Percentiles rank a stretch among this genome's conserved stretches.
phyloP scores from a whole-genome alignment of 768 basidiomycete genomes.

The Tylopilus sp. region DNA sequence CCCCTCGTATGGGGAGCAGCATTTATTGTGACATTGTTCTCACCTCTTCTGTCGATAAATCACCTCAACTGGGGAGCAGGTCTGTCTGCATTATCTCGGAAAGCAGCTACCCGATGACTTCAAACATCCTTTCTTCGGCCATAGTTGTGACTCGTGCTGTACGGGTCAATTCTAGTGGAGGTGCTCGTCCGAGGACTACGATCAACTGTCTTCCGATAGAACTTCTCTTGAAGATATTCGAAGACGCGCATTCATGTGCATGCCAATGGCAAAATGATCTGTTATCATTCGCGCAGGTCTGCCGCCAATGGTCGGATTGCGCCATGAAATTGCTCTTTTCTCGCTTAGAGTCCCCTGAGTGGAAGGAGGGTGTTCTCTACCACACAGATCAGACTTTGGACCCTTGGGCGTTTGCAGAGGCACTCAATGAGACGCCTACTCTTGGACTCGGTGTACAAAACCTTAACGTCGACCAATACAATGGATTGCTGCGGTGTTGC shows the following conservation, averaged over 20 bases:
- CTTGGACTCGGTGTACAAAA: background rate
- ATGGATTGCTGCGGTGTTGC: too few species aligned
- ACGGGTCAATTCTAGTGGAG: background rate
- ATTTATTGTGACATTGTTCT: too few species aligned
- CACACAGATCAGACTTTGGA: background rate
- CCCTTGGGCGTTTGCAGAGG: background rate
- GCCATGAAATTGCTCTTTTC: background rate
- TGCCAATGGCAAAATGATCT: slow-evolving; percentile 2
- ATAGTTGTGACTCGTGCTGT: background rate
- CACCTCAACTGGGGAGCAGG: background rate
- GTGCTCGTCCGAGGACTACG: background rate
- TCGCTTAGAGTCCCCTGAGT: background rate
- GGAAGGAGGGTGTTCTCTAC: background rate
- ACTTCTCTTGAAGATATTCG: slow-evolving; percentile 1
- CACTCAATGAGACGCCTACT: background rate
- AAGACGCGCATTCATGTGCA: background rate
- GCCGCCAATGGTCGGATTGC: slow-evolving; percentile 2
- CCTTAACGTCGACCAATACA: background rate
- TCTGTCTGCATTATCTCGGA: too few species aligned
- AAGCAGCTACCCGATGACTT: background rate
- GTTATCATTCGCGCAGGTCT: slow-evolving; percentile 6
- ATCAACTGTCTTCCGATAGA: background rate
- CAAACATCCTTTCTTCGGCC: background rate
- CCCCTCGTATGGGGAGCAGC: background rate
- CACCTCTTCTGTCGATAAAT: background rate